Base-by-base conservation (phyloP, 371 early-diverging fungal species). In the Thermomucor indicae-seudaticae region DNA sequence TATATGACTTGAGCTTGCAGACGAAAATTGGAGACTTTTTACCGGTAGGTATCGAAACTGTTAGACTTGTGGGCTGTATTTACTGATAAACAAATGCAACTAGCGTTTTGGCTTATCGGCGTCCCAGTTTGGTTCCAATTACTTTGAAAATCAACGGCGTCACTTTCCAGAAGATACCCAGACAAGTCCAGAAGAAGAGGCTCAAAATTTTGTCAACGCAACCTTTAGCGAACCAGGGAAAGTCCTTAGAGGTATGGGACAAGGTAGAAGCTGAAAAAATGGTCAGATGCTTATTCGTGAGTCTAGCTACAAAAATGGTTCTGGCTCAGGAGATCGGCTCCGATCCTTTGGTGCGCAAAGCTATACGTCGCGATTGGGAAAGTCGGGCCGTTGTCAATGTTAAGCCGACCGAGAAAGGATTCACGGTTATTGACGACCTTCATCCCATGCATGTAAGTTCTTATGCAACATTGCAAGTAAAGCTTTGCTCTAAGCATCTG, bases 301-400 rank as follows among this genome's bases (percentile, higher is more conserved):
- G 5, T 47, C n/a, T 40, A 63, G 85, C 87, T 23, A 89, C 87
- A 2, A 83, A 81, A 43, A 68, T 62, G 40, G 81, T 91, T 58
- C 60, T 92, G 20, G 86, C 91, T 0, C 84, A 83, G 22, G 86
- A 88, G 53, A 76, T 97, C 32, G 83, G 88, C 0, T 72, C 77
- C 19, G 94, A 96, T 55, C 96, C 96, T 6, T 81, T 73, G 47
- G 78, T 97, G 7, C 78, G 94, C 24, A 81, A 83, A n/a, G 85
- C 84, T 27, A 74, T 95, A 47, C 89, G 97, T 16, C 64, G 67
- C 29, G 83, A 84, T 24, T 92, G 86, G 70, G 80, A 80, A 45
- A 55, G 55, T 8, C 74, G 85, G 40, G 89, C 89, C 12, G 78
- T 80, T 16, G 77, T 96, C 3, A 72, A 78, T 5, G 88, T 92